Evolutionary conservation across 257 asterid genomes (phyloP).

Genomic region (Solanum rostratum): DNA sequence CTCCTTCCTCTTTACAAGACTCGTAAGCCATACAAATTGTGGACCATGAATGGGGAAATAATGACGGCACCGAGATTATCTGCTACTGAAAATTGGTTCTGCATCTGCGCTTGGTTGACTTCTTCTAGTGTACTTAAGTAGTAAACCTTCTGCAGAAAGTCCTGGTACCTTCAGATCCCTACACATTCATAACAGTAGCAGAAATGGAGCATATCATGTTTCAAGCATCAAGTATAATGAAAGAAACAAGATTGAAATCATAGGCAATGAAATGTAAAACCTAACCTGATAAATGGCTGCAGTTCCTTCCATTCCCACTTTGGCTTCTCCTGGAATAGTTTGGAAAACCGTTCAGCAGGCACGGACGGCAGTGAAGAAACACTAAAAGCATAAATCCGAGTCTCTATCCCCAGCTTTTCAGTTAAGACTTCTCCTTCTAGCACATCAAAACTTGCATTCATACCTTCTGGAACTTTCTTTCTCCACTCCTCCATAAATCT

Average conservation of each 20-base stretch:
- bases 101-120: constrained; percentile 58
- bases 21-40: not conserved
- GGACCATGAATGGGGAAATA: not conserved
- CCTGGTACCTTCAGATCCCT: constrained; percentile 93
- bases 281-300: constrained; percentile 70
- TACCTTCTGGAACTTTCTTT: constrained; percentile 54
- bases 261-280: not conserved
- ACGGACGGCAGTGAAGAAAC: constrained; percentile 60
- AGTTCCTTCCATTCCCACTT: constrained; percentile 95
- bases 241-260: not conserved
- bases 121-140: constrained; percentile 79
- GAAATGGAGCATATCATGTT: not conserved
- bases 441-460: constrained; percentile 50
- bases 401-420: constrained; percentile 67
- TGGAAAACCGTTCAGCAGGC: constrained; percentile 61
- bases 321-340: constrained; percentile 48
- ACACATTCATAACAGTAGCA: not conserved
- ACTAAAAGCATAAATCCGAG: constrained; percentile 56
- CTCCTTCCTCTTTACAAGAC: not conserved
- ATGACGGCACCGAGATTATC: constrained; percentile 20
- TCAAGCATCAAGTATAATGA: not conserved
- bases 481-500: constrained; percentile 64
- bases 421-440: constrained; percentile 84
- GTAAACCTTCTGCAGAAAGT: constrained; percentile 76
- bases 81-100: constrained; percentile 77